Base-by-base conservation (phyloP, 2,329 filamentous ascomycete genomes). In the Emergomyces pasteurianus region DNA sequence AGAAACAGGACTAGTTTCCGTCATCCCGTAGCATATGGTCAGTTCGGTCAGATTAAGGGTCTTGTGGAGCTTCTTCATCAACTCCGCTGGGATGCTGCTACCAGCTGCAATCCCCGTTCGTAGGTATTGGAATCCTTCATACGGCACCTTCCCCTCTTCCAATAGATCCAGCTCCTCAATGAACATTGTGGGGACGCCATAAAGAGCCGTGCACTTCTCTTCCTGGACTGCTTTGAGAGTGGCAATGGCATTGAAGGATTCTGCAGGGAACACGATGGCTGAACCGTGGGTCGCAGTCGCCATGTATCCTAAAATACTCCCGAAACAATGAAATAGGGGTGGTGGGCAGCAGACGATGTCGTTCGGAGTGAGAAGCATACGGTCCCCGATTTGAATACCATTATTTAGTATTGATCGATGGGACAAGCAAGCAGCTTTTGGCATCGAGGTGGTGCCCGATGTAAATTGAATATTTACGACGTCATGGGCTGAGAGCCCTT, bases 1-100 rank as follows among this genome's bases (percentile, higher is more conserved):
- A 7, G 78, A 80, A 0, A 83, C 81, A 2, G 78, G 83, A 80
- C 68, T 88, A 64, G 92, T 96, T 75, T 96, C 92, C 1, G 92
- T 96, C 91, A 95, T 95, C 63, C 92, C 92, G 73, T 96, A 97
- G 78, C 92, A 96, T 65, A 96, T 96, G 0, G 92, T 92, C 26
- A 97, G 76, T 60, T 95, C 88, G 0, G 81, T 83, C 21, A 97
- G 77, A 56, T 94, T 94, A 9, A 97, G 79, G 1, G 78, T 80
- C 28, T 80, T 80, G 72, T 92, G 88, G 7, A 97, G 76, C 62
- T 69, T 77, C 66, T 72, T 75, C 75, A 74, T 95, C 34, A 96
- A 79, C 59, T 89, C 82, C 23, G 87, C 84, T 0, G 94, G 92
- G 1, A 97, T 87, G n/a, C 85, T 88, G 60, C 84, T 88, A 0